phyloP scores from a whole-genome alignment of 306 rosid species.

The Leucaena leucocephala region DNA sequence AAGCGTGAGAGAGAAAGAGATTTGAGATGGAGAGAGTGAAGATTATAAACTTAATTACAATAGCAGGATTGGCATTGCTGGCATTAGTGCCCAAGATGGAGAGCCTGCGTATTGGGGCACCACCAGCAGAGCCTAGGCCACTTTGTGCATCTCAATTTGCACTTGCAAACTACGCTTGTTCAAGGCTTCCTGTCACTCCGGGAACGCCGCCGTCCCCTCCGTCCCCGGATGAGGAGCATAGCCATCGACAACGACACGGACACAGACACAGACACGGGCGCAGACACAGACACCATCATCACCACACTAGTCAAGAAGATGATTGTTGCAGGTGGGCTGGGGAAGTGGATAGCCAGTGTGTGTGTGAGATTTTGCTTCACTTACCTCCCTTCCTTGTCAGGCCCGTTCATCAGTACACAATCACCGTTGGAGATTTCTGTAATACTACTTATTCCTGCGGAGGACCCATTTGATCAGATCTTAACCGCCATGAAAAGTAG shows the following conservation, averaged over 20 bases:
- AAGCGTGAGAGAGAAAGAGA: slow-evolving; percentile 15
- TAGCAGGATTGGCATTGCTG: slow-evolving; percentile 44
- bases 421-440: slow-evolving; percentile 59
- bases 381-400: slow-evolving; percentile 61
- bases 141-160: slow-evolving; percentile 73
- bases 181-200: slow-evolving; percentile 45
- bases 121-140: slow-evolving; percentile 42
- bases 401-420: slow-evolving; percentile 60
- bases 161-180: slow-evolving; percentile 75
- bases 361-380: slow-evolving; percentile 52
- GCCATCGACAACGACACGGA: slow-evolving; percentile 2
- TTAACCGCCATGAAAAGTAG: slow-evolving; percentile 21
- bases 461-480: slow-evolving; percentile 48
- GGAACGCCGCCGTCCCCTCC: slow-evolving; percentile 29
- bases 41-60: slow-evolving; percentile 25
- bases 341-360: slow-evolving; percentile 72
- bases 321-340: slow-evolving; percentile 76
- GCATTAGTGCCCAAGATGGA: slow-evolving; percentile 43
- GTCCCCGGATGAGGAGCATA: not conserved
- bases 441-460: slow-evolving; percentile 58
- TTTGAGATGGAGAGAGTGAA: slow-evolving; percentile 50
- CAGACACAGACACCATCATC: slow-evolving; percentile 7
- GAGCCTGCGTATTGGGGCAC: slow-evolving; percentile 28
- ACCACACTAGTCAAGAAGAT: slow-evolving; percentile 44
- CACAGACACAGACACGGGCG: slow-evolving; percentile 15